These are phyloP conservation scores for Ophiocordyceps camponoti-floridani DNA, from an alignment of 2,329 filamentous ascomycete genomes.

Conservation along the genomic window DNA sequence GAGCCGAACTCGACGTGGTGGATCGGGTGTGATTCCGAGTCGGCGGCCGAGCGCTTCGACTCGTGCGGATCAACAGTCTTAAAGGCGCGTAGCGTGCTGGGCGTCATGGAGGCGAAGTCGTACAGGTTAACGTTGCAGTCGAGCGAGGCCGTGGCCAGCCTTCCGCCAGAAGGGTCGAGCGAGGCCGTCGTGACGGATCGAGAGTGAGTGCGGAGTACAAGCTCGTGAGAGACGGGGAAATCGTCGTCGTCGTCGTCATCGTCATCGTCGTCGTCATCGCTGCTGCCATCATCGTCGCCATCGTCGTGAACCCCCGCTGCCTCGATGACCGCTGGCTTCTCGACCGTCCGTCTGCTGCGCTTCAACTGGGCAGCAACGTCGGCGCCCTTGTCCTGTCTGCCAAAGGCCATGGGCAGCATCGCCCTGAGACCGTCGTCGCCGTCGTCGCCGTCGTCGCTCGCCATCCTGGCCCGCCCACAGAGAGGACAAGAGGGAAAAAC, in stretches of 20 bases:
- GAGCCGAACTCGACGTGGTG: conserved; percentile 79
- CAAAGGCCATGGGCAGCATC: conserved; percentile 71
- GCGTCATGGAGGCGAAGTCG: conserved; percentile 91
- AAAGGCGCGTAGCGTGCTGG: conserved; percentile 85
- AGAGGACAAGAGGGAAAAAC: background rate
- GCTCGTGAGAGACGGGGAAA: conserved; percentile 81
- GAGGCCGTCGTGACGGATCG: conserved; percentile 70
- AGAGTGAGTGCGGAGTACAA: conserved; percentile 84
- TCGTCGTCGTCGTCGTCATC: conserved; percentile 63
- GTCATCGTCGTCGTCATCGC: conserved; percentile 18
- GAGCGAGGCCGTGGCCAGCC: conserved; percentile 76
- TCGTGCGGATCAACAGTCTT: conserved; percentile 77
- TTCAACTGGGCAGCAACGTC: conserved; percentile 70
- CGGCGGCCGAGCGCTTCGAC: conserved; percentile 47
- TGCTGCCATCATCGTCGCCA: conserved; percentile 12
- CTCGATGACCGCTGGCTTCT: conserved; percentile 3
- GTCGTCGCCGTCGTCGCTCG: conserved; percentile 40
- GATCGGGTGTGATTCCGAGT: conserved; percentile 71
- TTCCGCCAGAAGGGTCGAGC: conserved; percentile 67
- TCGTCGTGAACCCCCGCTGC: conserved; percentile 4
- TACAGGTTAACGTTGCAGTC: conserved; percentile 87
- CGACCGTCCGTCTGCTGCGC: conserved; percentile 44
- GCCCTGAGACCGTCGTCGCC: conserved; percentile 53
- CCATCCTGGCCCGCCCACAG: conserved; percentile 22
- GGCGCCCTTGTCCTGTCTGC: conserved; percentile 57